These are phyloP conservation scores for Roridomyces roridus DNA, from an alignment of 768 basidiomycete species.

Conservation along the genomic window DNA sequence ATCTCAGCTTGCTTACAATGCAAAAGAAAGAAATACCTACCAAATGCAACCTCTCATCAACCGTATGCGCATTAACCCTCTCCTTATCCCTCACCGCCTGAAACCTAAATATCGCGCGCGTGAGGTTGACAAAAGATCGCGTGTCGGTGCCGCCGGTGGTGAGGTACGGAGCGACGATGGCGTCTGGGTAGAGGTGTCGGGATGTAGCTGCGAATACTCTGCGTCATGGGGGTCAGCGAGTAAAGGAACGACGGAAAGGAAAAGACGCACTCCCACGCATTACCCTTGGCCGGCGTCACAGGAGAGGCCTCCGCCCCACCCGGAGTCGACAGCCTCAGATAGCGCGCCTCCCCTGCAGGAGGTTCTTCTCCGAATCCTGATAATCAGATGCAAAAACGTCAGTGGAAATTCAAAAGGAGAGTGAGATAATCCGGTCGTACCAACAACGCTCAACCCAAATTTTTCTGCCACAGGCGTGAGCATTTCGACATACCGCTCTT, in stretches of 20 bases:
- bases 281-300: slow-evolving; percentile 10
- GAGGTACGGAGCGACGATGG: slow-evolving; percentile 17
- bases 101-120: slow-evolving; percentile 10
- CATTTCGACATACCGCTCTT: background rate
- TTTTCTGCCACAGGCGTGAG: slow-evolving; percentile 3
- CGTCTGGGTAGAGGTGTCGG: slow-evolving; percentile 8
- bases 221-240: background rate
- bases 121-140: slow-evolving; percentile 6
- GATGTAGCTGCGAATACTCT: slow-evolving; percentile 16
- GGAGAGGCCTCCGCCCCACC: slow-evolving; percentile 12
- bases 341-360: background rate
- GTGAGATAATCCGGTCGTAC: slow-evolving; percentile 4
- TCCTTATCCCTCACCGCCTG: background rate
- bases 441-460: slow-evolving; percentile 9
- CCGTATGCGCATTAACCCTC: background rate
- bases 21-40: background rate
- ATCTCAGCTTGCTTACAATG: no score
- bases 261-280: slow-evolving; percentile 11
- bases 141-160: slow-evolving; percentile 16
- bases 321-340: slow-evolving; percentile 4
- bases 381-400: background rate
- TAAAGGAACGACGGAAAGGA: background rate
- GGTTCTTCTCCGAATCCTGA: slow-evolving; percentile 1
- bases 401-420: background rate
- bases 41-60: background rate